These are phyloP conservation scores for Claviceps digitariae DNA, from an alignment of 2,329 filamentous ascomycete genomes.

Conservation along the genomic window DNA sequence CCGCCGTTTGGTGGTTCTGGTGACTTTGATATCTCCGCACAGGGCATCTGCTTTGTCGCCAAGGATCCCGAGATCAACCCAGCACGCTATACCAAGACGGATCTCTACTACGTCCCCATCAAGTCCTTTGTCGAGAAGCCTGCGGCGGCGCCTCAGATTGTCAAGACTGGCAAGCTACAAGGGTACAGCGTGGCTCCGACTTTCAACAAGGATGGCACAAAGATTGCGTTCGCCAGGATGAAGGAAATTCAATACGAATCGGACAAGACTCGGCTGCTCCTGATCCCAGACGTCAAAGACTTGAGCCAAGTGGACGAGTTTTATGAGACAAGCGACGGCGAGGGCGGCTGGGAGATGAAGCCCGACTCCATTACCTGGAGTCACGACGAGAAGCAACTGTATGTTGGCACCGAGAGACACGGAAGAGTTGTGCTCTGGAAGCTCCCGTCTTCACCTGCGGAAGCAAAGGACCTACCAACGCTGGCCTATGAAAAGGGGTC, in stretches of 20 bases:
- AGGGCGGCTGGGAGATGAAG: conserved; percentile 46
- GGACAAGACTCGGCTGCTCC: conserved; percentile 52
- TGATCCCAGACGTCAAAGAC: conserved; percentile 47
- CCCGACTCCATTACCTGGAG: conserved; percentile 46
- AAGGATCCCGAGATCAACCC: conserved; percentile 60
- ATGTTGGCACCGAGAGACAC: conserved; percentile 59
- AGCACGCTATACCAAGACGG: conserved; percentile 66
- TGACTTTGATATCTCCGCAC: conserved; percentile 63
- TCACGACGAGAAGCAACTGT: conserved; percentile 47
- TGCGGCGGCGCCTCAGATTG: conserved; percentile 30
- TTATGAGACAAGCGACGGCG: conserved; percentile 46
- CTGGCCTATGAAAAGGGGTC: conserved; percentile 39
- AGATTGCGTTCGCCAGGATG: conserved; percentile 71
- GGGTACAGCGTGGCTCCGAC: conserved; percentile 54
- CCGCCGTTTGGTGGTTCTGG: conserved; percentile 64
- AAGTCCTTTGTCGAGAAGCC: conserved; percentile 44
- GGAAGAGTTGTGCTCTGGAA: conserved; percentile 50
- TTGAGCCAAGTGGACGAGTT: conserved; percentile 47
- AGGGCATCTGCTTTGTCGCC: conserved; percentile 58
- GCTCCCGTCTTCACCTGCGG: conserved; percentile 39
- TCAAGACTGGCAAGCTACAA: conserved; percentile 40
- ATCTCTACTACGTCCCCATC: conserved; percentile 62
- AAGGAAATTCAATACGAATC: conserved; percentile 63
- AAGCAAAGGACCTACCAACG: conserved; percentile 33
- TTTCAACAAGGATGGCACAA: conserved; percentile 61